Evolutionary conservation across 305 asterid genomes (phyloP), one percentile per base, ranked within the genome.

Genomic region (Plantago rigida): DNA sequence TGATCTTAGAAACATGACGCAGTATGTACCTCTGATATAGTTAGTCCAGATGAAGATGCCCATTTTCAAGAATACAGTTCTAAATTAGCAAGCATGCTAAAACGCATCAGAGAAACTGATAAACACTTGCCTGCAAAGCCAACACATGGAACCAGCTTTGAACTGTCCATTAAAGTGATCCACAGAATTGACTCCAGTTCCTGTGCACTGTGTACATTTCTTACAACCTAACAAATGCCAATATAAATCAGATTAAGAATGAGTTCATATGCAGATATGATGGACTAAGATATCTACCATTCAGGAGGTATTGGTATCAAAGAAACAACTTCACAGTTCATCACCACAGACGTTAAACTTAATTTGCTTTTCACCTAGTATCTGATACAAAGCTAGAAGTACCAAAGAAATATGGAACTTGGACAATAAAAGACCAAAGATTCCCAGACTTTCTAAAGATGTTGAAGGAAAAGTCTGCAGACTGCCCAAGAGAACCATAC

Each of bases 91-190:
- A 7, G 50, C 24, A 3, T 24, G 28, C 47, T 9, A 9, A 22
- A 26, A 59, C 19, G 44, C 44, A 55, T 55, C 24, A 55, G 26
- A 26, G 14, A 31, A n/a, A 13, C 5, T 51, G 24, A 59, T 5
- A 0, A 22, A 48, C 0, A 34, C 9, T 47, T 77, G 85, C 97
- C 97, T 78, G 89, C 97, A 91, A 65, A 91, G 86, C 96, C 98
- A 91, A 64, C 98, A 91, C 47, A 81, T 51, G 64, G 69, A 75
- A 46, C 98, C 98, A n/a, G 94, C 95, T 78, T 91, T 91, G 79
- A 71, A 86, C 89, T 66, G 90, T n/a, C 96, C 98, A 36, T 86
- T 67, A 58, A 87, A 91, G 84, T 86, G 96, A 76, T 91, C 98
- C 5, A 71, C 82, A 26, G 74, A 70, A 73, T 91, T 91, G 41